Percentiles rank a stretch among this genome's conserved stretches.
Evolutionary conservation across 139 green algal genomes (phyloP).

Genomic region (Chlamydomonas incerta): DNA sequence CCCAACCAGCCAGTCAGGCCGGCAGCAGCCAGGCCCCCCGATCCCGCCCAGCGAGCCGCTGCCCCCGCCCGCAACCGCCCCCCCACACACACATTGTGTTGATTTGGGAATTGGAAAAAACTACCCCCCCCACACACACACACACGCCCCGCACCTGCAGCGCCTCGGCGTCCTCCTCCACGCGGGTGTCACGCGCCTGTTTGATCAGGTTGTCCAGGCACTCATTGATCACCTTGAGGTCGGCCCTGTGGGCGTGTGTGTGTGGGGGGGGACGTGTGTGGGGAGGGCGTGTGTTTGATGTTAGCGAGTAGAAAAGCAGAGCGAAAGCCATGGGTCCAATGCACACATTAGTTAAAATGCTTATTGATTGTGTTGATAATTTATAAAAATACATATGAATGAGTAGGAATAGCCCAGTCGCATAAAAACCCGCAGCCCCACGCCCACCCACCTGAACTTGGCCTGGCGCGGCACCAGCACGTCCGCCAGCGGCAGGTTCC

Average conservation of each 20-base stretch:
- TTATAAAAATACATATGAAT: too few species aligned
- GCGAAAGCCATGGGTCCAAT: too few species aligned
- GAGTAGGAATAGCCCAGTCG: too few species aligned
- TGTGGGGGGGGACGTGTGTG: not conserved
- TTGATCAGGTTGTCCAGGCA: slow-evolving; percentile 93
- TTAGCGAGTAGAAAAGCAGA: not conserved
- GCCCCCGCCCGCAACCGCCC: too few species aligned
- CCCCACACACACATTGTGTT: too few species aligned
- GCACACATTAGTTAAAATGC: too few species aligned
- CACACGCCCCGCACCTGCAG: slow-evolving; percentile 84
- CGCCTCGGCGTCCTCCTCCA: slow-evolving; percentile 83
- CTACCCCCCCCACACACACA: slow-evolving; percentile 61
- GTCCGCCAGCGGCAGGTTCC: slow-evolving; percentile 85
- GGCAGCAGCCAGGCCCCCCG: too few species aligned
- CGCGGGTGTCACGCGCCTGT: slow-evolving; percentile 61
- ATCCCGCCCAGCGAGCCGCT: too few species aligned
- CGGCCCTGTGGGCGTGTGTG: slow-evolving; percentile 62
- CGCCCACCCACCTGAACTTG: slow-evolving; percentile 30
- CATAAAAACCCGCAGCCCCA: too few species aligned
- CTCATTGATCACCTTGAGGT: slow-evolving; percentile 92
- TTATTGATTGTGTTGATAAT: too few species aligned
- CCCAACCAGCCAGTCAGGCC: too few species aligned
- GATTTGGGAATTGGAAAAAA: not conserved
- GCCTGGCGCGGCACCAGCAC: slow-evolving; percentile 70
- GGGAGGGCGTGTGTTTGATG: too few species aligned